These are phyloP conservation scores for Fusarium longipes DNA, from an alignment of 2,329 filamentous ascomycete species.

Conservation along the genomic window DNA sequence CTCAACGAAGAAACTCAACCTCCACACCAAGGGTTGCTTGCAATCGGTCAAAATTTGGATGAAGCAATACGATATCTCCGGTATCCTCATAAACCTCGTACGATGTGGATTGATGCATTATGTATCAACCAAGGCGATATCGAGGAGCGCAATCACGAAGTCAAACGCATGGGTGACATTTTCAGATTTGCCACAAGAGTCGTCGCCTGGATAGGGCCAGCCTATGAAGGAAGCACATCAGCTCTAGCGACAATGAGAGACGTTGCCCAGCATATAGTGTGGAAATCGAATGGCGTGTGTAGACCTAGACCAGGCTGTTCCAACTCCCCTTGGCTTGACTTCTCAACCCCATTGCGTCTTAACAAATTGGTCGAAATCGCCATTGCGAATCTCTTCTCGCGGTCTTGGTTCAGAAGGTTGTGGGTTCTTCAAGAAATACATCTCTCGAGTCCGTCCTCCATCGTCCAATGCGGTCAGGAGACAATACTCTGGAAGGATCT, in stretches of 20 bases:
- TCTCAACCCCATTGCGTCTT: neutral
- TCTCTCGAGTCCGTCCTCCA: neutral
- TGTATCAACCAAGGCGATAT: slow-evolving; percentile 1
- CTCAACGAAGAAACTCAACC: neutral
- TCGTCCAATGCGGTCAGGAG: neutral
- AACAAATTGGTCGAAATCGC: neutral
- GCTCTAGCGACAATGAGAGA: neutral
- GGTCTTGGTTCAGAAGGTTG: neutral
- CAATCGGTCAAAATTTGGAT: neutral
- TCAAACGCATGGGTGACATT: slow-evolving; percentile 17
- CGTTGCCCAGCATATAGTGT: neutral
- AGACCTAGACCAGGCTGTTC: neutral
- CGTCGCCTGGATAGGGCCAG: slow-evolving; percentile 1
- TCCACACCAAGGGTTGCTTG: neutral
- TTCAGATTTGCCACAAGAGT: slow-evolving; percentile 10
- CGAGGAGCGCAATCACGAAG: slow-evolving; percentile 10
- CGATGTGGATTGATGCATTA: slow-evolving; percentile 11
- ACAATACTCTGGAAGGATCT: neutral
- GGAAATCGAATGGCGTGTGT: neutral
- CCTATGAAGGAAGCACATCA: neutral
- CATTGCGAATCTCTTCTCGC: neutral
- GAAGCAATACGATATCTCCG: neutral
- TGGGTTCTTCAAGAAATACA: neutral
- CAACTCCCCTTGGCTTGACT: neutral
- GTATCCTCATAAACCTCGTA: neutral